These are phyloP conservation scores for Aspergillus asperescens DNA, from an alignment of 495 filamentous ascomycete genomes.

Conservation along the genomic window DNA sequence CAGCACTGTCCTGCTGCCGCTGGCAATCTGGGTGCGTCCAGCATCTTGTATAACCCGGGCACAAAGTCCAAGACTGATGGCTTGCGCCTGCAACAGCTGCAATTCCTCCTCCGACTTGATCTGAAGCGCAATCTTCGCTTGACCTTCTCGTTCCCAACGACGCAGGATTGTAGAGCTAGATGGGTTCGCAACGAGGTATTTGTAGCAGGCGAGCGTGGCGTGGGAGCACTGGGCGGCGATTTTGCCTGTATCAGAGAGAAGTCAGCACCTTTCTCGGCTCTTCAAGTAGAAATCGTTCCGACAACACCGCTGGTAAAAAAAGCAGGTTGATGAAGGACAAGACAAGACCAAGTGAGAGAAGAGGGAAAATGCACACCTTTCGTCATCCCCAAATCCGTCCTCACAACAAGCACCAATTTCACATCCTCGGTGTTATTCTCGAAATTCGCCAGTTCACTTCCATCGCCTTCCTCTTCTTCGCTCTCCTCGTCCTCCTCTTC, in stretches of 20 bases:
- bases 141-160: constrained; percentile 78
- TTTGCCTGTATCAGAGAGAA: constrained; percentile 58
- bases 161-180: constrained; percentile 60
- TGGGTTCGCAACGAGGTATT: constrained; percentile 58
- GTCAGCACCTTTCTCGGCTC: constrained; percentile 2
- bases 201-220: constrained; percentile 95
- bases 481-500: constrained; percentile 33
- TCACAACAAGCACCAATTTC: constrained; percentile 87
- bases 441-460: constrained; percentile 41
- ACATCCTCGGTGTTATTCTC: constrained; percentile 67
- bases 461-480: constrained; percentile 37
- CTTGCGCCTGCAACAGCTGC: constrained; percentile 66
- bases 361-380: constrained; percentile 58
- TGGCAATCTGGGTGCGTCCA: constrained; percentile 95
- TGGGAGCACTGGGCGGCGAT: constrained; percentile 96
- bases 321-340: too few relatives aligned
- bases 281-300: not conserved
- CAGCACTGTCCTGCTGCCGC: constrained; percentile 83
- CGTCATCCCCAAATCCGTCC: constrained; percentile 93
- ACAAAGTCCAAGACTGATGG: constrained; percentile 76
- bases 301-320: not conserved
- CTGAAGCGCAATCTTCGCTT: constrained; percentile 90
- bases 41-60: constrained; percentile 89
- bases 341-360: constrained; percentile 3
- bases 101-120: constrained; percentile 78